Base-by-base conservation (phyloP, 2,329 filamentous ascomycete species). In the Ceratocystis huliohia region DNA sequence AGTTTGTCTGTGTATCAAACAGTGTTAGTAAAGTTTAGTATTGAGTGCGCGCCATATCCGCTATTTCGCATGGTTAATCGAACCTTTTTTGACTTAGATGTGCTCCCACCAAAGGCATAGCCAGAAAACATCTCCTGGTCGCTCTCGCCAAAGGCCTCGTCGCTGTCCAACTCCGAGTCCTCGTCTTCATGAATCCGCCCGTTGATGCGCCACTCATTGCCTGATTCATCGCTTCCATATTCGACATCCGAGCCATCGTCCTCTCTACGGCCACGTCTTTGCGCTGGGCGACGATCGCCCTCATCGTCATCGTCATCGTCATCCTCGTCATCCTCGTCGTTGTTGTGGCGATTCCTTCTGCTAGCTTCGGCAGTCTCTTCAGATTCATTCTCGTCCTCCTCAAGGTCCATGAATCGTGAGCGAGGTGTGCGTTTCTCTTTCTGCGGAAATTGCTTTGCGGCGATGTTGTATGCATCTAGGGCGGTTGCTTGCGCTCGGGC, bases 101-200 rank as follows among this genome's bases (percentile, higher is more conserved):
- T 76, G 71, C 78, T 80, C 10, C 81, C 81, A 1, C 80, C 72
- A 68, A 85, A 85, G 0, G 79, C 72, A 71, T 87, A 95, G 10
- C 85, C 89, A 69, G 91, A 85, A 70, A 96, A 95, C 69, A 82
- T 83, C 73, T 96, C 92, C 72, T 94, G 87, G 72, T 96, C 92
- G 71, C 89, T 94, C 70, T 89, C 87, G 2, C 91, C 89, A 79
- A 96, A 91, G 1, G 93, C 92, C 72, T 95, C 90, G 73, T 86
- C 84, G 71, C 82, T 84, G 70, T 86, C 84, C 65, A 86, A 82
- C 68, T 86, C 84, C 4, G 83, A 86, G 70, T 86, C 84, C 22
- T 85, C 81, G 46, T 85, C 83, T 41, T 81, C 81, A 17, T 78
- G 78, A 25, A 78, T 79, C 5, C 84, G 68, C 10, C 76, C 79